Percentiles rank a stretch among this genome's conserved stretches.
These are phyloP conservation scores for Trichosanthes cucumerina DNA, from an alignment of 306 rosid species.

Conservation along the genomic window DNA sequence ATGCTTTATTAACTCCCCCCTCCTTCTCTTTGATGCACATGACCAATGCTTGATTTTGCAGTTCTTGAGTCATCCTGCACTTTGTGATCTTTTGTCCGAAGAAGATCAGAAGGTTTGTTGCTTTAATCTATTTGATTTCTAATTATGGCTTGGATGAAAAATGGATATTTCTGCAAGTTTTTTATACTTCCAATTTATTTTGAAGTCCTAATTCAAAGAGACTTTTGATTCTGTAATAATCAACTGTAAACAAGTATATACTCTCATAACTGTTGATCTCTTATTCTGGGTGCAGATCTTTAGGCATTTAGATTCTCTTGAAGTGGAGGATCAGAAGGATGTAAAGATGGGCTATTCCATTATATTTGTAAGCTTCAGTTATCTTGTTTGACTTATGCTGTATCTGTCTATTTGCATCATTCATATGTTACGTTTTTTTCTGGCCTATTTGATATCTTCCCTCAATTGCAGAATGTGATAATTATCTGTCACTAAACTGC, in stretches of 20 bases:
- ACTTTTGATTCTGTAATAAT: background rate
- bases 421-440: background rate
- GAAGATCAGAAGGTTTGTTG: slow-evolving; percentile 55
- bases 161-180: background rate
- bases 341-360: slow-evolving; percentile 45
- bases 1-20: background rate
- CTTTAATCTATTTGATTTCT: background rate
- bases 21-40: background rate
- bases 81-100: slow-evolving; percentile 45
- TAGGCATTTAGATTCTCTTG: slow-evolving; percentile 44
- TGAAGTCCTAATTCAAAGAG: background rate
- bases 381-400: background rate
- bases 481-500: background rate
- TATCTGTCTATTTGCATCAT: background rate
- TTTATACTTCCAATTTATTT: background rate
- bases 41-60: slow-evolving; percentile 27
- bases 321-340: slow-evolving; percentile 59
- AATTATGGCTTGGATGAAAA: background rate
- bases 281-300: slow-evolving; percentile 34
- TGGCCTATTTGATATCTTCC: background rate
- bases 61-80: slow-evolving; percentile 87
- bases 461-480: background rate
- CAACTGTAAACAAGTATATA: background rate
- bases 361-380: slow-evolving; percentile 45
- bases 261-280: slow-evolving; percentile 7